Percentiles rank a stretch among this genome's conserved stretches.
These are phyloP conservation scores for Naganishia cerealis DNA, from an alignment of 1,284 basidiomycete genomes.

Conservation along the genomic window DNA sequence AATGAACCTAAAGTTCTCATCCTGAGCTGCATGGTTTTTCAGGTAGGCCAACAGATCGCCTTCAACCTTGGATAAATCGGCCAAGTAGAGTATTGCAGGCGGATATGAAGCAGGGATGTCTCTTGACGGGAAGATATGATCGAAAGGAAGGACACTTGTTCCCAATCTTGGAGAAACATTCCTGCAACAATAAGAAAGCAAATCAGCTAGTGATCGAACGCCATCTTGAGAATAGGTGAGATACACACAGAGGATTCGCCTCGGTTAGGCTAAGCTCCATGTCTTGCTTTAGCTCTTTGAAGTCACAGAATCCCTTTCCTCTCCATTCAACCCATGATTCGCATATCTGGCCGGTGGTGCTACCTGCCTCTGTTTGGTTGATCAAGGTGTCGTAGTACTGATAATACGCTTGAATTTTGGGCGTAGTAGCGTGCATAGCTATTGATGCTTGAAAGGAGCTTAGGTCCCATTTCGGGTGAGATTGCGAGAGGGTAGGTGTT, in stretches of 20 bases:
- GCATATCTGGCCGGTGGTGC: conserved; percentile 56
- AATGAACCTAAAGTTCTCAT: conserved; percentile 67
- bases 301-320: conserved; percentile 71
- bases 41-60: conserved; percentile 70
- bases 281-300: conserved; percentile 63
- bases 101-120: conserved; percentile 54
- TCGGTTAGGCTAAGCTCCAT: conserved; percentile 56
- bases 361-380: conserved; percentile 61
- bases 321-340: conserved; percentile 87
- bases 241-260: conserved; percentile 4
- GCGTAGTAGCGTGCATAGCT: conserved; percentile 47
- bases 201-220: conserved; percentile 12
- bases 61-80: conserved; percentile 61
- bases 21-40: conserved; percentile 56
- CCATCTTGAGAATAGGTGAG: background rate
- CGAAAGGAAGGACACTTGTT: conserved; percentile 38
- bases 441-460: conserved; percentile 56
- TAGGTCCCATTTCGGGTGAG: conserved; percentile 41
- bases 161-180: conserved; percentile 1
- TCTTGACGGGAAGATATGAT: conserved; percentile 60
- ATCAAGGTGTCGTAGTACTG: conserved; percentile 53
- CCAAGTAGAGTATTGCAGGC: conserved; percentile 69
- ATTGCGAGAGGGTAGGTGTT: conserved; percentile 39
- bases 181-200: background rate
- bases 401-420: conserved; percentile 49